Evolutionary conservation across 2,329 filamentous ascomycete species (phyloP).

Genomic region (Chaetomiaceae sp.): DNA sequence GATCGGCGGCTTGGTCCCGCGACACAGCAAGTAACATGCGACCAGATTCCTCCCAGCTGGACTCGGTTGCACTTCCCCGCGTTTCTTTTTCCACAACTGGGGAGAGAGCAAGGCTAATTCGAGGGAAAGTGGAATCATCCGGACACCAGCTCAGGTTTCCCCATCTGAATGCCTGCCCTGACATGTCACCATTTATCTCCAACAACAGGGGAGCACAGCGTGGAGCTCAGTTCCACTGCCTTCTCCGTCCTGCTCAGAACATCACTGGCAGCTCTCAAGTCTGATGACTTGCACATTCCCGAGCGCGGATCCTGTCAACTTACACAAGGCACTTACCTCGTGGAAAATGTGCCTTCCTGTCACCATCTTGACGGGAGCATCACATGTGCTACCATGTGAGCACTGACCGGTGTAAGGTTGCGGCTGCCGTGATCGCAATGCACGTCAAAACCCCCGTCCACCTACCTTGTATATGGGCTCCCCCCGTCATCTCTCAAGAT

Average conservation of each 20-base stretch:
- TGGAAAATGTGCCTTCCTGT: too few relatives aligned
- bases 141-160: slow-evolving; percentile 7
- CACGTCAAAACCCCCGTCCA: too few relatives aligned
- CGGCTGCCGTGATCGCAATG: background rate
- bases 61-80: slow-evolving; percentile 5
- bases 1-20: background rate
- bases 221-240: background rate
- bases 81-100: background rate
- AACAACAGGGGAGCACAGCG: background rate
- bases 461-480: too few relatives aligned
- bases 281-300: too few relatives aligned
- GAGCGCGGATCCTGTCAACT: background rate
- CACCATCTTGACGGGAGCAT: too few relatives aligned
- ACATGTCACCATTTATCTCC: slow-evolving; percentile 8
- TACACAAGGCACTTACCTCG: too few relatives aligned
- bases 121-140: slow-evolving; percentile 16
- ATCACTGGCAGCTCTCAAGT: too few relatives aligned
- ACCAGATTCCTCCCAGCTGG: too few relatives aligned
- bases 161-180: slow-evolving; percentile 8
- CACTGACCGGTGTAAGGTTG: background rate
- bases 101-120: background rate
- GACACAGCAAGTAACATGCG: background rate
- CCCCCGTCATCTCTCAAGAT: too few relatives aligned
- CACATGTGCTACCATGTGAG: slow-evolving; percentile 4
- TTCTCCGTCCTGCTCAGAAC: background rate